Percentiles rank a stretch among this genome's conserved stretches.
Evolutionary conservation across 208 protist species (phyloP).

Genomic region (Crithidia bombi): DNA sequence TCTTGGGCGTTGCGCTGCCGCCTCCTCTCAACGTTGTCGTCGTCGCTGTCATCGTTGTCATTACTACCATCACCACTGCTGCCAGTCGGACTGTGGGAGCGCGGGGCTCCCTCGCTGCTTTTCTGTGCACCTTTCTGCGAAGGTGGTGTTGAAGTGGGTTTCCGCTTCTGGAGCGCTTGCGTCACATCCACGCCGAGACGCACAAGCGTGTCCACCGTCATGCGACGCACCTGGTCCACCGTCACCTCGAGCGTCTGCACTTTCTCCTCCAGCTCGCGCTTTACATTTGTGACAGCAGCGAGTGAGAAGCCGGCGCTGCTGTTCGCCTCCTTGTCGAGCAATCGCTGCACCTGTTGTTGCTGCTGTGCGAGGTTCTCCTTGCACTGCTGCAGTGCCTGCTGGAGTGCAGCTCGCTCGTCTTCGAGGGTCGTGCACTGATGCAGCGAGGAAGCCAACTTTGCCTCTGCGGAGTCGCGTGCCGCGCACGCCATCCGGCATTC

Average conservation of each 20-base stretch:
- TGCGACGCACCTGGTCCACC: conserved; percentile 25
- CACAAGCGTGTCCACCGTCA: conserved; percentile 33
- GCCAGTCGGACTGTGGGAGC: not conserved
- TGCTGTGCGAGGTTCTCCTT: conserved; percentile 18
- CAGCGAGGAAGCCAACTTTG: not conserved
- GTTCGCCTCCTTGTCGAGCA: conserved; percentile 3
- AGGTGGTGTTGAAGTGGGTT: not conserved
- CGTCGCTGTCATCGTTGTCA: not conserved
- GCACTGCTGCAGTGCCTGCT: conserved; percentile 5
- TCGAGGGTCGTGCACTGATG: conserved; percentile 2
- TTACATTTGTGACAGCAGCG: conserved; percentile 11
- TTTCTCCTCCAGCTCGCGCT: conserved; percentile 25
- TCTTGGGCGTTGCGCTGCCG: not conserved
- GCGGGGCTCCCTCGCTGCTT: not conserved
- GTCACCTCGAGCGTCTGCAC: conserved; percentile 34
- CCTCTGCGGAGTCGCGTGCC: conserved; percentile 13
- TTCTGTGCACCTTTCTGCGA: not conserved
- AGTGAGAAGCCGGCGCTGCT: conserved; percentile 19
- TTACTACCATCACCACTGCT: not conserved
- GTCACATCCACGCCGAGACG: conserved; percentile 32
- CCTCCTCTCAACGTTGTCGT: not conserved
- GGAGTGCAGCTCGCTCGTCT: not conserved
- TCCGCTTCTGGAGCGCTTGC: conserved; percentile 1
- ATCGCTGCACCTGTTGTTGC: conserved; percentile 13
- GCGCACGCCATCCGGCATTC: not conserved